Evolutionary conservation across 345 rosid genomes (phyloP), one percentile per base, ranked within the genome.

Genomic region (Linum tenue): DNA sequence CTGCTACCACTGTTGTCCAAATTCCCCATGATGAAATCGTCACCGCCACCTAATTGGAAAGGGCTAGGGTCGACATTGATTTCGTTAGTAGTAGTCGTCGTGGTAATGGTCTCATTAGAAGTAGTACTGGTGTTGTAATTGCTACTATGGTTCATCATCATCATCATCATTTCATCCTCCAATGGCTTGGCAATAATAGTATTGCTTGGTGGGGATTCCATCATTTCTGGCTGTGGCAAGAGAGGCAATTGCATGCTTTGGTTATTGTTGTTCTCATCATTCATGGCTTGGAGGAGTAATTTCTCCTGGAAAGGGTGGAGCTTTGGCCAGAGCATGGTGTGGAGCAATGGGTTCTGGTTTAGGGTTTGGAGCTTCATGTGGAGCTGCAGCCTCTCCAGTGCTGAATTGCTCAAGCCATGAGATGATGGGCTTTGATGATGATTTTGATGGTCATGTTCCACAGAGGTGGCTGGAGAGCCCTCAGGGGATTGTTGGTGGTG

Each of bases 341-440:
- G 81, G 80, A 81, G 80, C 77, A 82, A 80, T 79, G 69, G 89
- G 58, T 80, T 68, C 61, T 94, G 89, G 73, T 73, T 82, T 43
- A 79, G 87, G 53, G 85, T 84, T 73, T 87, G 98, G 57, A 8
- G 96, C 68, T 94, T 96, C 87, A 92, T 77, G 69, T 90, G 97
- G 61, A 90, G 92, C 15, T 94, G 99, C 31, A 90, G 85, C 77
- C 99, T 85, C 77, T 94, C 99, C 0, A 94, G 70, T 0, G 95
- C 91, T 0, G 99, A 84, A 69, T 77, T 86, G 78, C 90, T 88
- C 17, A 90, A 73, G 38, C 71, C 79, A 37, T 22, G 31, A 22
- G 31, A 22, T 22, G 81, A 83, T 56, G 84, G 67, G 55, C 69
- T 73, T 56, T 39, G 48, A 63, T 48, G 53, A 48, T 48, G 1